phyloP scores from a whole-genome alignment of 2,329 filamentous ascomycete genomes.

The Cadophora malorum region DNA sequence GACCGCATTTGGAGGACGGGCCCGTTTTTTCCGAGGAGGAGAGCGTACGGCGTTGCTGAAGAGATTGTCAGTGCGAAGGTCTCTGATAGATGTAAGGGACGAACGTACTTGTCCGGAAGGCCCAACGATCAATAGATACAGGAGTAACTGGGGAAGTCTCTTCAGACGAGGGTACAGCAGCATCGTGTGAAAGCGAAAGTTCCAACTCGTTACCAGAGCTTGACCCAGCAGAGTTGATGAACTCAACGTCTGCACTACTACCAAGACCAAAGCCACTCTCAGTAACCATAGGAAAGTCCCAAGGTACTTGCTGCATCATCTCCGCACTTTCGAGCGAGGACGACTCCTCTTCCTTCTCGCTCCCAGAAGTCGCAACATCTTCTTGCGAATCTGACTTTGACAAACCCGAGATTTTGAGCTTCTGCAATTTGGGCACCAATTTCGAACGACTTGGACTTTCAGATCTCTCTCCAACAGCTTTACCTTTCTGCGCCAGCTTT shows the following conservation, averaged over 20 bases:
- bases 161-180: background rate
- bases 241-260: background rate
- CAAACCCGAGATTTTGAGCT: background rate
- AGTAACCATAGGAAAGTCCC: background rate
- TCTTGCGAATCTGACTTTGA: background rate
- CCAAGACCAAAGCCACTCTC: background rate
- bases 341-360: background rate
- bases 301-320: background rate
- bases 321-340: background rate
- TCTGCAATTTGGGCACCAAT: background rate
- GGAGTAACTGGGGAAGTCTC: background rate
- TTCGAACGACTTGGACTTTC: background rate
- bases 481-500: background rate
- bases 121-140: background rate
- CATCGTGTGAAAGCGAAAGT: background rate
- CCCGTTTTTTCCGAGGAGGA: background rate
- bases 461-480: background rate
- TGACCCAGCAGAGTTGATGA: background rate
- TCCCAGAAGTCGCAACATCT: no score
- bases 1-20: background rate
- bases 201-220: background rate
- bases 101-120: slow-evolving; percentile 1
- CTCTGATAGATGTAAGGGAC: background rate
- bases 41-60: slow-evolving; percentile 10
- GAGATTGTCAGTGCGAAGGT: background rate